Conservation (phyloP, 2,329 filamentous ascomycete genomes). For the Ascocoryne sarcoides region DNA sequence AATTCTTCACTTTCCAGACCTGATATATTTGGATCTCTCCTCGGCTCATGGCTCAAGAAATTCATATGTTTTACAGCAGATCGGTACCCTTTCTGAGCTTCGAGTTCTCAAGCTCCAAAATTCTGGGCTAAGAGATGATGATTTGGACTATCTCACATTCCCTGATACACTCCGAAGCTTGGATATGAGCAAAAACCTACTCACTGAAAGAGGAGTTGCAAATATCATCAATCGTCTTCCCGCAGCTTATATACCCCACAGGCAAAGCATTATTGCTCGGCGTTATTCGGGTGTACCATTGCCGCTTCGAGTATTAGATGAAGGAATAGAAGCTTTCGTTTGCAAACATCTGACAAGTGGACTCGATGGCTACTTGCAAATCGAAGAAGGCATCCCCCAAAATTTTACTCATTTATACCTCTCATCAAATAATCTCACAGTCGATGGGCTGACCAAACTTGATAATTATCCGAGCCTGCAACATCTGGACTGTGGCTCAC, state of each 20-base stretch:
- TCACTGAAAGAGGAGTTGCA: constrained; percentile 12
- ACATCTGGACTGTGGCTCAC: constrained; percentile 14
- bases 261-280: not conserved
- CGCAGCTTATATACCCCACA: constrained; percentile 1
- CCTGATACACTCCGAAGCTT: constrained; percentile 11
- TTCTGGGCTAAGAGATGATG: constrained; percentile 16
- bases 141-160: constrained; percentile 12
- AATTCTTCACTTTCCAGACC: constrained; percentile 13
- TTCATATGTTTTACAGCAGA: constrained; percentile 12
- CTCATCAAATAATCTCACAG: constrained; percentile 11
- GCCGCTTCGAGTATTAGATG: constrained; percentile 4
- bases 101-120: constrained; percentile 14
- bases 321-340: constrained; percentile 11
- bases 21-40: constrained; percentile 18
- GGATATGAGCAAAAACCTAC: constrained; percentile 15
- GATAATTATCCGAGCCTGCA: constrained; percentile 11
- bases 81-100: constrained; percentile 11
- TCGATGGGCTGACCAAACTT: constrained; percentile 8
- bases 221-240: constrained; percentile 13
- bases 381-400: constrained; percentile 12
- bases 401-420: constrained; percentile 15
- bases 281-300: constrained; percentile 8
- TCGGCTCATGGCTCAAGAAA: constrained; percentile 12
- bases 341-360: constrained; percentile 8
- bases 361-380: constrained; percentile 8